Evolutionary conservation across 1,284 basidiomycete species (phyloP), one percentile per base, ranked within the genome.

Genomic region (Trametes polyzona): DNA sequence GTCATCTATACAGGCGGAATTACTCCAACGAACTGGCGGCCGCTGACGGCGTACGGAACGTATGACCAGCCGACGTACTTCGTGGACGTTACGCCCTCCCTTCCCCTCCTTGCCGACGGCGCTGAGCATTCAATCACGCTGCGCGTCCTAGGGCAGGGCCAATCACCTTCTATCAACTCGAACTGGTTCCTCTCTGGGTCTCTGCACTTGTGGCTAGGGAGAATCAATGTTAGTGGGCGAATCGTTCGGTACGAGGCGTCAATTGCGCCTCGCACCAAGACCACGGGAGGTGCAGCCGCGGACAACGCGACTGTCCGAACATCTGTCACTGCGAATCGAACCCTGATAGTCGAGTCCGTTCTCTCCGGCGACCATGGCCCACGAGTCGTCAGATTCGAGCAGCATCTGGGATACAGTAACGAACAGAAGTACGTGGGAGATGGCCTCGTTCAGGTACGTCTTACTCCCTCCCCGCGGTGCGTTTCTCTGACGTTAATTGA

Each of bases 1-100:
- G 83, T 87, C 24, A 83, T 92, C 42, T 92, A 90, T 63, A 92
- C 90, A 0, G 90, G 90, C 19, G 89, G 87, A 0, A 82, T 90
- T 59, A 78, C 84, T 24, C 88, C 88, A 4, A 76, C 82, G 4
- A 78, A 83, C 43, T 92, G 90, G 90, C 80, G 83, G 83, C 90
- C 90, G 0, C 86, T 91, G 63, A 80, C 84, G 2, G 82, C 88
- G 3, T 92, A 87, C 63, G 89, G 89, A 7, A 85, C 89, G 3
- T 75, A 89, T 36, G 87, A 92, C 62, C 78, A 90, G 26, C 90
- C 91, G 2, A 87, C 86, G 3, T 91, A 92, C 69, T 83, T 84
- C 62, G 64, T 92, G 32, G 90, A 92, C 68, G 71, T 92, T 48
- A 90, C 90, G 11, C 88, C 90, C 1, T 92, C 92, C 67, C 76